Evolutionary conservation across 2,329 filamentous ascomycete genomes (phyloP).

Genomic region (Ophiognomonia clavigignenti-juglandacearum): DNA sequence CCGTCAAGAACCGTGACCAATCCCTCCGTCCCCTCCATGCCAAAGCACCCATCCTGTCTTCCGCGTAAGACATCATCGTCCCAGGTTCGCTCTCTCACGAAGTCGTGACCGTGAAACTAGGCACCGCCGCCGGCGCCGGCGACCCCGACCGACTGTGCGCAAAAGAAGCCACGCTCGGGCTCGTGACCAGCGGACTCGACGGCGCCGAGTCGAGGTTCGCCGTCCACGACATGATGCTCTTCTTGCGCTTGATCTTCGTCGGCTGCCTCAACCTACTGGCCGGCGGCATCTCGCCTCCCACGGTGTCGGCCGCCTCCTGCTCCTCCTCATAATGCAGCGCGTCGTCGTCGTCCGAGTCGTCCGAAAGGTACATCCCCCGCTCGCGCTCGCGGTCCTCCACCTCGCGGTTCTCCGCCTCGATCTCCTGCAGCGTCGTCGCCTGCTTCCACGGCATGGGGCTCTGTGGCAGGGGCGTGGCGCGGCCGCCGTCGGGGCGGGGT

Average conservation of each 20-base stretch:
- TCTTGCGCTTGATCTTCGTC: conserved; percentile 11
- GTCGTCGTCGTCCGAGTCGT: conserved; percentile 7
- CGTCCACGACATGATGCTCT: conserved; percentile 8
- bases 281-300: conserved; percentile 1
- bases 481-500: conserved; percentile 8
- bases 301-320: background rate
- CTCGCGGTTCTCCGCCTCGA: conserved; percentile 12
- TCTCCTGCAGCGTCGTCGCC: background rate
- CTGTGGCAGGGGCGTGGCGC: conserved; percentile 9
- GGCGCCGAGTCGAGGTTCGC: conserved; percentile 7
- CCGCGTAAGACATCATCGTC: too few species aligned
- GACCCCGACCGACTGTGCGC: conserved; percentile 1
- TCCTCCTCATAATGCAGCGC: background rate
- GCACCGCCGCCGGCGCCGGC: background rate
- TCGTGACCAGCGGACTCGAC: conserved; percentile 3
- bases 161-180: conserved; percentile 1
- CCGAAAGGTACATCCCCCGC: conserved; percentile 9
- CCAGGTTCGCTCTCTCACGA: too few species aligned
- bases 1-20: too few species aligned
- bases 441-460: conserved; percentile 4
- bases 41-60: too few species aligned
- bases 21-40: too few species aligned
- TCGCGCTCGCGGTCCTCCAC: conserved; percentile 6
- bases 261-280: too few species aligned
- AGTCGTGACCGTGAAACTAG: conserved; percentile 1